Percentiles rank a stretch among this genome's conserved stretches.
phyloP scores from a whole-genome alignment of 148 eudicot genomes.

The Fallopia convolvulus region DNA sequence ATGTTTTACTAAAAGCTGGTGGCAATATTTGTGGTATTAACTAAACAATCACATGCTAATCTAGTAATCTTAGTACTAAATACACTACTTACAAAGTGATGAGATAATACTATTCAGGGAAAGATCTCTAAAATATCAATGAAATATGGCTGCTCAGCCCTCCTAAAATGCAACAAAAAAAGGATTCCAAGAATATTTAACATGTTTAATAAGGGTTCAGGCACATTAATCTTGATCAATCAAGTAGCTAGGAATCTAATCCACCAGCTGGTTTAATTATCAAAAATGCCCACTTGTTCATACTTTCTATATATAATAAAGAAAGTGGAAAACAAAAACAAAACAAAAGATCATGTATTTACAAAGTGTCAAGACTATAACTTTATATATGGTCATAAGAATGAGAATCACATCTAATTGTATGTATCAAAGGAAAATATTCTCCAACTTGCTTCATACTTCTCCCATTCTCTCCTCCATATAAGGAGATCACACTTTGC shows the following conservation, averaged over 20 bases:
- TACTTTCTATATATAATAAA: background rate
- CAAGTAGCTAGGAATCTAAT: slow-evolving; percentile 5
- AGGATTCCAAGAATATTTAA: background rate
- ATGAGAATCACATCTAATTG: slow-evolving; percentile 28
- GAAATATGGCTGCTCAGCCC: background rate
- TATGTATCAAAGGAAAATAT: slow-evolving; percentile 16
- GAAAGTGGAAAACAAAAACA: background rate
- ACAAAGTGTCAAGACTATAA: slow-evolving; percentile 2
- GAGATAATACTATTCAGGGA: no score
- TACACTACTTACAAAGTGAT: background rate
- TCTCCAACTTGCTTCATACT: slow-evolving; percentile 29
- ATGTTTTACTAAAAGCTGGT: background rate
- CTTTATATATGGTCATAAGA: slow-evolving; percentile 10
- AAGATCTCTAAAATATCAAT: background rate
- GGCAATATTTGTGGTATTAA: background rate
- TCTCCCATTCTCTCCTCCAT: slow-evolving; percentile 15
- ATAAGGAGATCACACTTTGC: slow-evolving; percentile 22
- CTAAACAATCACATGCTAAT: background rate
- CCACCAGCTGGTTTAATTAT: background rate
- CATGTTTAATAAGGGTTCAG: background rate
- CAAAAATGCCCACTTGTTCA: slow-evolving; percentile 1
- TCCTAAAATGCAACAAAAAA: background rate
- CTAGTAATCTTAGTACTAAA: background rate
- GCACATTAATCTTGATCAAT: slow-evolving; percentile 1
- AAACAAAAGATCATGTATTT: background rate